Conservation (phyloP, 768 basidiomycete genomes). For the Macrocybe gigantea region DNA sequence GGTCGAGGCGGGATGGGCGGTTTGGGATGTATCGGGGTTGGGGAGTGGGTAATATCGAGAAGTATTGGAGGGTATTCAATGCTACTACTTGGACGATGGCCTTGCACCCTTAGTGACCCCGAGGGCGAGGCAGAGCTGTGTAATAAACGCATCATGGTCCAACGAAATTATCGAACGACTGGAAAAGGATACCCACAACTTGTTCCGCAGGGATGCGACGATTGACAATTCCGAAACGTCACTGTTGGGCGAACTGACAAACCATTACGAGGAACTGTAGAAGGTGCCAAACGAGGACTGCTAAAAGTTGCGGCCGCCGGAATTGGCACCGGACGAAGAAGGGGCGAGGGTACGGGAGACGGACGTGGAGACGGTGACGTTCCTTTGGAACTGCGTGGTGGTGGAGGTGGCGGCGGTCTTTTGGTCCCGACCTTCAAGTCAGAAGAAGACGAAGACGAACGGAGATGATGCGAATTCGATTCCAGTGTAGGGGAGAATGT, state of each 20-base stretch:
- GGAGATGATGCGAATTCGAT: slow-evolving; percentile 26
- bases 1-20: slow-evolving; percentile 20
- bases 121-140: too few relatives aligned
- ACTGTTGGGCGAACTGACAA: not conserved
- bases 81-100: not conserved
- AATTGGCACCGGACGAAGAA: slow-evolving; percentile 45
- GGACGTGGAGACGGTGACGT: slow-evolving; percentile 29
- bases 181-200: slow-evolving; percentile 38
- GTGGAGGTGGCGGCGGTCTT: slow-evolving; percentile 57
- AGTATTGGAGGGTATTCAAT: slow-evolving; percentile 8
- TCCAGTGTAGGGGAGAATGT: slow-evolving; percentile 12
- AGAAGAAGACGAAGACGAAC: slow-evolving; percentile 46
- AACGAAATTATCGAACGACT: too few relatives aligned
- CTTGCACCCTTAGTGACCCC: too few relatives aligned
- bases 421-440: slow-evolving; percentile 41
- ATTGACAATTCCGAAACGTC: slow-evolving; percentile 14
- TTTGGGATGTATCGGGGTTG: slow-evolving; percentile 15
- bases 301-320: slow-evolving; percentile 15
- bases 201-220: slow-evolving; percentile 37
- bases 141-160: too few relatives aligned
- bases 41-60: slow-evolving; percentile 6
- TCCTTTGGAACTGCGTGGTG: slow-evolving; percentile 32
- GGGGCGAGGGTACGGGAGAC: slow-evolving; percentile 39
- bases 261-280: slow-evolving; percentile 5
- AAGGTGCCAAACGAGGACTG: slow-evolving; percentile 11